Evolutionary conservation across 495 filamentous ascomycete genomes (phyloP), one percentile per base, ranked within the genome.

Genomic region (Aspergillus affinis): DNA sequence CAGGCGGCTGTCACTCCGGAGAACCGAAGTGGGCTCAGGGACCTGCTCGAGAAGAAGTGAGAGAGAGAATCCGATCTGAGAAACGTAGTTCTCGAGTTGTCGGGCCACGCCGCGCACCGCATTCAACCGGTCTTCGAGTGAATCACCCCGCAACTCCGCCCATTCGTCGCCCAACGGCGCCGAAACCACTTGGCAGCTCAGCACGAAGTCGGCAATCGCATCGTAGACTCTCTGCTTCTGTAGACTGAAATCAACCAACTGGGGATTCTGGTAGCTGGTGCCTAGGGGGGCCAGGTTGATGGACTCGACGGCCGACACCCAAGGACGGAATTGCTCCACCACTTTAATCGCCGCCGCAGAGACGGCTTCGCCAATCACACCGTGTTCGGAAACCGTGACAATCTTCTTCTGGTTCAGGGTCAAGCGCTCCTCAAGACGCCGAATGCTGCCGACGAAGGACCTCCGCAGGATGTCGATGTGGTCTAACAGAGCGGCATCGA

Each of bases 161-260:
- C 94, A 98, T 72, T 98, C 94, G 69, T 98, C 94, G 12, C 88
- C 90, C 29, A 98, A 77, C 36, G 95, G 93, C 15, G 91, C 90
- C 12, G 93, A 88, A 12, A 97, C 87, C 8, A 86, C 85, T 71
- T 98, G 93, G 69, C 92, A 96, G 57, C 87, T 85, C 19, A 97
- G 69, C 13, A 97, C 74, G 48, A 98, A 82, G 68, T 98, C 94
- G 48, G 91, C 91, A 60, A 96, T 89, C 20, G 90, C 88, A 74
- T 98, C 94, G 70, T 97, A 97, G 32, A 95, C 75, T 59, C 87
- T 86, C 69, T 98, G 94, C 75, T 97, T 98, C 65, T 94, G 91
- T 29, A 86, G 81, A 64, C 86, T 86, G 69, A 96, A 97, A 65
- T 98, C 94, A 30, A 88, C 82, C 27, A 98, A 74, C 68, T 94